Evolutionary conservation across 176 grass and related monocot genomes (phyloP).

Genomic region (Pontederia crassipes): DNA sequence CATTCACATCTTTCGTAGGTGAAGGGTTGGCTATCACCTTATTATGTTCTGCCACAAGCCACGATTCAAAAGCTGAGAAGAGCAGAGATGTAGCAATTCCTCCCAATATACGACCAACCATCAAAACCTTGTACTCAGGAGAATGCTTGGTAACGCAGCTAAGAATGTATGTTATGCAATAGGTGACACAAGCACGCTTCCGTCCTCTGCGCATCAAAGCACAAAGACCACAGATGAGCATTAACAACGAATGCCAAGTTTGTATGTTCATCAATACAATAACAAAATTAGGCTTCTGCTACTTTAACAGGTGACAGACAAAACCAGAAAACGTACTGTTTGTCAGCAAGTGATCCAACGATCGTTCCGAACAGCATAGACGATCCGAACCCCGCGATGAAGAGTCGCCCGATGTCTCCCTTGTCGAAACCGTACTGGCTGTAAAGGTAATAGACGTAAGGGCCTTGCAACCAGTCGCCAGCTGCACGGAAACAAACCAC

Average conservation of each 20-base stretch:
- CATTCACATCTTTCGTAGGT: background rate
- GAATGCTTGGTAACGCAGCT: constrained; percentile 83
- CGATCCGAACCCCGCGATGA: constrained; percentile 90
- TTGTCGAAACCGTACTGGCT: constrained; percentile 56
- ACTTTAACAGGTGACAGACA: too few species aligned
- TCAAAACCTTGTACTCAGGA: background rate
- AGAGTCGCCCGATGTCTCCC: constrained; percentile 83
- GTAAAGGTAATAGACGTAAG: constrained; percentile 3
- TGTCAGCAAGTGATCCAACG: constrained; percentile 89
- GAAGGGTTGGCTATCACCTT: background rate
- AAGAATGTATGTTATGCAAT: constrained; percentile 83
- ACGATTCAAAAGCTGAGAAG: background rate
- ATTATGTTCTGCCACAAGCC: constrained; percentile 1
- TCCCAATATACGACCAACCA: constrained; percentile 1
- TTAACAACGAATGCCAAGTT: too few species aligned
- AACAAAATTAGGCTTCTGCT: too few species aligned
- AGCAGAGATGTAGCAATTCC: background rate
- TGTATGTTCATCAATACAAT: too few species aligned
- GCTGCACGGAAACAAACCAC: constrained; percentile 15
- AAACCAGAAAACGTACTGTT: constrained; percentile 40
- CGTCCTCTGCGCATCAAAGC: constrained; percentile 37
- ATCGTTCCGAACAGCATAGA: constrained; percentile 94
- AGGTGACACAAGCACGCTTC: constrained; percentile 83
- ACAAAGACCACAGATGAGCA: background rate
- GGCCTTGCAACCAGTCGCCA: background rate